Evolutionary conservation across 75 land plant genomes (phyloP), one percentile per base, ranked within the genome.

Genomic region (Pinus albicaulis): DNA sequence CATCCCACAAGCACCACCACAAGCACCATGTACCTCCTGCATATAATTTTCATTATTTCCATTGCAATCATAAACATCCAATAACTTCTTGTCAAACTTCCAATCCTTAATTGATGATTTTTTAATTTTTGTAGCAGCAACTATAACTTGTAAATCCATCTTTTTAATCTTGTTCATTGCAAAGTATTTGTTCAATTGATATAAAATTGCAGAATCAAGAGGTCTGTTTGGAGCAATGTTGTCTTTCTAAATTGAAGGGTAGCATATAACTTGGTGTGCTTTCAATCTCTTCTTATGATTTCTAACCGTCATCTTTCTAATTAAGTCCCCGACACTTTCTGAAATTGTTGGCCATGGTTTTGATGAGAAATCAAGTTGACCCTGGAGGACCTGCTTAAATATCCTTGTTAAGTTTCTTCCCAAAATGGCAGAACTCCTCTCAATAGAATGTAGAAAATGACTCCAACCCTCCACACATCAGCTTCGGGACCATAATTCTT

Each of bases 111-210:
- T 31, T 31, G 1, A 31, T 31, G 31, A 31, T 31, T 31, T 31
- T 31, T 1, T 31, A 31, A 1, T 31, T 31, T 31, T 31, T 31
- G 2, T 31, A 31, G 31, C 1, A 31, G 31, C 0, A 31, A 31
- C 31, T 31, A 31, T 76, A 69, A 90, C 92, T 72, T 77, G 81
- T 11, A 90, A 74, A 34, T 90, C 94, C 78, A 92, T 83, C 79
- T 92, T 91, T 77, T 92, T 92, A 31, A 92, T 74, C 65, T 88
- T 92, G 87, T 92, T 90, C 94, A 92, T 92, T 7, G 94, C 92
- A 28, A 90, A 80, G 60, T 90, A 92, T 60, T 90, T 90, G 69
- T 92, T 92, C 85, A 92, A 52, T 22, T 93, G 89, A 59, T 80
- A 72, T 25, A 90, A 77, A 13, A 92, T 91, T 12, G 91, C 88